Evolutionary conservation across 805 yeast species (phyloP), one percentile per base, ranked within the genome.

Genomic region (Candida anglica): DNA sequence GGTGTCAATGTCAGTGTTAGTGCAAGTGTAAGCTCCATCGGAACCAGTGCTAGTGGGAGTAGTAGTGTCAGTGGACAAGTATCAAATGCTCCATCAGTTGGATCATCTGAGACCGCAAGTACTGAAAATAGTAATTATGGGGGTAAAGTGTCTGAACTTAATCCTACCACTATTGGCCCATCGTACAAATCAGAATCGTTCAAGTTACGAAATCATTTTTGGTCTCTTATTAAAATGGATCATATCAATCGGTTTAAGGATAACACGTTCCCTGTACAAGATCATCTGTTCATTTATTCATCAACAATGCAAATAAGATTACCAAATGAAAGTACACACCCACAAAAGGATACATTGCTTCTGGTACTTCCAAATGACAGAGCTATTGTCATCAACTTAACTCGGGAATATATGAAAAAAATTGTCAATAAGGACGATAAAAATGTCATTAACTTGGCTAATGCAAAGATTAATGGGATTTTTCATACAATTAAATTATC

Each of bases 191-290:
- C 43, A 16, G 63, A 60, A 34, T 46, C 65, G 2, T 39, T 32
- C 20, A 54, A 54, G 38, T 39, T 62, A 17, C 47, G 68, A 27
- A 47, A 46, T 9, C 32, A 40, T n/a, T 39, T 59, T 13, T 64
- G 68, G 66, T 42, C 46, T 18, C 38, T 59, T 21, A 52, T 63
- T 11, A 53, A 52, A 33, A 29, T 46, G 19, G 46, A 46, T 19
- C 36, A 48, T 24, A 35, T 38, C 28, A 37, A 32, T 23, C 33
- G 39, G 4, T 36, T 27, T 14, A 30, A 38, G 11, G 41, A 37
- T 8, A 32, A 26, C 14, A 40, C 35, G n/a, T n/a, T n/a, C n/a
- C n/a, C n/a, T n/a, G n/a, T n/a, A n/a, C n/a, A n/a, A n/a, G n/a
- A n/a, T n/a, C n/a, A n/a, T n/a, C n/a, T n/a, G n/a, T n/a, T n/a